A percentile compares a stretch with the other conserved stretches of the same genome.
Conservation (phyloP, 768 basidiomycete species). For the Auriscalpium microsporum region DNA sequence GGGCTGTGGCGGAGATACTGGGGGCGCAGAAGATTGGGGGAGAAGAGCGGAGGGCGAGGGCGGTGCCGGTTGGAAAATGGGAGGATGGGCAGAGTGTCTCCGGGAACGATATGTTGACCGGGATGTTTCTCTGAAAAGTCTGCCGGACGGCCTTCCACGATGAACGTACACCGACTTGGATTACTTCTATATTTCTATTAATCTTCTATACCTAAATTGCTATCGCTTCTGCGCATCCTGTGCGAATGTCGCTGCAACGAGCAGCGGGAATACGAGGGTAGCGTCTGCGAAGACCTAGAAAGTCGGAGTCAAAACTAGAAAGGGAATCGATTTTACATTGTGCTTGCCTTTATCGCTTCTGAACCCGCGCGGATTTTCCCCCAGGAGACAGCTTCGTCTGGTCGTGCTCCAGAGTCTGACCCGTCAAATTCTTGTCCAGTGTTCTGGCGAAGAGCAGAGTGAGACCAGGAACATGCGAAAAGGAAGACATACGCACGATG, state of each 20-base stretch:
- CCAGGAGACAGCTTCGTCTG: constrained; percentile 98
- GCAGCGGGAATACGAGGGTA: constrained; percentile 88
- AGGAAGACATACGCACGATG: constrained; percentile 48
- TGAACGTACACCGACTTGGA: neutral
- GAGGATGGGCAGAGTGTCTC: neutral
- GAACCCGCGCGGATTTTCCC: constrained; percentile 90
- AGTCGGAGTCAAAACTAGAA: neutral
- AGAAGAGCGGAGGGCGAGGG: neutral
- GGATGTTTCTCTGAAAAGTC: neutral
- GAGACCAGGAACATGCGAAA: neutral
- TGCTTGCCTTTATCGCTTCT: constrained; percentile 68
- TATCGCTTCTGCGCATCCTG: constrained; percentile 21
- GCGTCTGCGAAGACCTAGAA: constrained; percentile 84
- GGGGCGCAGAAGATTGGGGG: neutral
- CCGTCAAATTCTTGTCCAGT: constrained; percentile 99
- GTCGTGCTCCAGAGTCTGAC: constrained; percentile 92
- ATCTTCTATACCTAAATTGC: neutral
- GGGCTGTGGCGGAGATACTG: neutral
- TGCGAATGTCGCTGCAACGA: constrained; percentile 93
- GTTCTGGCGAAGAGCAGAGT: constrained; percentile 43
- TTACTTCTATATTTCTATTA: neutral
- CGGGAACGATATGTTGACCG: neutral
- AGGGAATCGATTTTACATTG: neutral
- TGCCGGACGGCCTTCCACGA: neutral
- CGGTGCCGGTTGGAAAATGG: neutral